Evolutionary conservation across 305 asterid genomes (phyloP), one percentile per base, ranked within the genome.

Genomic region (Fraxinus greggii): DNA sequence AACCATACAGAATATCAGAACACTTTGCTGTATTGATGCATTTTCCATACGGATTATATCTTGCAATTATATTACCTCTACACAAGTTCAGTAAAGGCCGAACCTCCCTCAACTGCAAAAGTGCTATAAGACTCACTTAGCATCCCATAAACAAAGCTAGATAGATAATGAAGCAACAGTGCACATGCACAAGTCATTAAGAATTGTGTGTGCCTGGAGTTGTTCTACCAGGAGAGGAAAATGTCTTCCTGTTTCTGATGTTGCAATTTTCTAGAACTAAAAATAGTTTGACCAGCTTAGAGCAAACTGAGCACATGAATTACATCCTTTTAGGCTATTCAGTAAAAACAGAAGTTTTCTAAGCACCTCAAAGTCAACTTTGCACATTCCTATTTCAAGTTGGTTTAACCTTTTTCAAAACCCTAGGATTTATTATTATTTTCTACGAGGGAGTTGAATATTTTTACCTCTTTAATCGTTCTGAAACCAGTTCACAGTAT

Each of bases 381-480:
- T 63, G 72, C 56, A 56, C 12, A 75, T 40, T 29, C 36, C 78
- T 42, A 31, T 63, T 61, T 81, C 61, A 24, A 74, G 79, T 74
- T 75, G 31, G 48, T 70, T 75, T 33, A 74, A 48, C 76, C 67
- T 73, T 73, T 73, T 32, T 42, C 51, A 19, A 83, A 70, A 80
- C 80, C 31, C 65, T 5, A 9, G 28, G 10, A 31, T 4, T 56
- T 61, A 21, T 19, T 21, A 35, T 35, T 32, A 72, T 7, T 72
- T 72, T 83, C 74, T 48, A 35, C 35, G 23, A 51, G 72, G 36
- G 63, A 63, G 45, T 19, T 13, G 4, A 5, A 6, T 65, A 48
- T 80, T 31, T 26, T 21, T 86, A 94, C 99, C 98, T 91, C 79
- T 85, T 83, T 59, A 94, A 88, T 82, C 95, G 89, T 19, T 90